Conservation (phyloP, 106 monocot genomes). For the Dioscorea dumetorum region DNA sequence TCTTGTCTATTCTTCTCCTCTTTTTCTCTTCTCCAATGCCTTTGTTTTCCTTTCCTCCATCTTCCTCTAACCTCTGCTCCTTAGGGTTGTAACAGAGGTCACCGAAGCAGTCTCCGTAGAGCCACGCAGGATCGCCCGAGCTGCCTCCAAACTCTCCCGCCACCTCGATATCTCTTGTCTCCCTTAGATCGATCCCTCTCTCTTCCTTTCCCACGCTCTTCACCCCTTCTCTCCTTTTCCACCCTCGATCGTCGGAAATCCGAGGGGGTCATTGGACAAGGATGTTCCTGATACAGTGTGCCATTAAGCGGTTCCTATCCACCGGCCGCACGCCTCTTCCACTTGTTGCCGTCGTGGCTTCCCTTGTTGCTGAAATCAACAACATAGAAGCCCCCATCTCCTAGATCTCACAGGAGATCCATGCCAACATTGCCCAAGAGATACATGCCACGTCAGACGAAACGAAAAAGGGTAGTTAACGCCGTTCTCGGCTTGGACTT, state of each 20-base stretch:
- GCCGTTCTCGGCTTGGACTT: too few species aligned
- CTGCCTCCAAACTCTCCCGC: slow-evolving; percentile 32
- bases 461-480: too few species aligned
- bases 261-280: slow-evolving; percentile 44
- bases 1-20: too few species aligned
- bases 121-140: slow-evolving; percentile 32
- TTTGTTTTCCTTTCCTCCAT: slow-evolving; percentile 36
- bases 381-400: slow-evolving; percentile 23
- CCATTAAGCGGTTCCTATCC: slow-evolving; percentile 65
- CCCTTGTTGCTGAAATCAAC: too few species aligned
- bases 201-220: slow-evolving; percentile 33
- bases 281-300: slow-evolving; percentile 59
- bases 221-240: slow-evolving; percentile 4
- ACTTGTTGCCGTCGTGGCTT: too few species aligned
- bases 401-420: slow-evolving; percentile 45
- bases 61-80: slow-evolving; percentile 44
- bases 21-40: slow-evolving; percentile 43
- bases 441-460: too few species aligned
- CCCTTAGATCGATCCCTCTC: slow-evolving; percentile 32
- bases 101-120: slow-evolving; percentile 24
- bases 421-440: slow-evolving; percentile 18
- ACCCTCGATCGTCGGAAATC: slow-evolving; percentile 13
- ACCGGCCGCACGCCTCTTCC: slow-evolving; percentile 70
- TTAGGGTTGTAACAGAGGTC: too few species aligned
- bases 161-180: slow-evolving; percentile 35